Evolutionary conservation across 352 stramenopile species (phyloP), one percentile per base, ranked within the genome.

Genomic region (Phytophthora idaei): DNA sequence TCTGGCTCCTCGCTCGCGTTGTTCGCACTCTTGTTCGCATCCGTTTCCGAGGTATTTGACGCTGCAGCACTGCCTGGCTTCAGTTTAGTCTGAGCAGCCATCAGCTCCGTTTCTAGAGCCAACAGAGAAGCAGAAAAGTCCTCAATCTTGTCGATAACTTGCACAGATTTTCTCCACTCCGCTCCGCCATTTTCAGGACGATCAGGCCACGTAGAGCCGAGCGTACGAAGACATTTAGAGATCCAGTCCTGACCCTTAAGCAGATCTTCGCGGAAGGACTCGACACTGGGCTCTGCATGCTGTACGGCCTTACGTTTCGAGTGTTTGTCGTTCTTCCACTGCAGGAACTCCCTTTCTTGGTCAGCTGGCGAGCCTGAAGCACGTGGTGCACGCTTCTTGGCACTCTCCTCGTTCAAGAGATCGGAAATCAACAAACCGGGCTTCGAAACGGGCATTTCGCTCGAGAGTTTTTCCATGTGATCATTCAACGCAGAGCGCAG

Each of bases 341-440:
- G 44, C 11, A 80, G 25, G 28, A 93, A 88, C 21, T 82, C 74
- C 0, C 47, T 67, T 31, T 54, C 53, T 12, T 57, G 64, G 10
- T 59, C 51, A 27, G 11, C 53, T 1, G 61, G 42, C 2, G 48
- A n/a, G 8, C 42, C 44, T 36, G 61, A 28, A 27, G 60, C 42
- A 37, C 55, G 71, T 17, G 67, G 76, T 10, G 59, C 50, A 5
- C 81, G 81, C 53, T 92, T 90, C 60, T 81, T 83, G 11, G 69
- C 64, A 29, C 51, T 80, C 17, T 87, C 77, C 31, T 92, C 86
- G 42, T 92, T 91, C 9, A 89, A 47, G 7, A 94, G 36, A 51
- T 94, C 85, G 9, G 86, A 88, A 32, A 94, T 87, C 14, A 93
- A 64, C n/a, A 93, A 63, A 0, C 84, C 83, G 6, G 86, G 79